These are phyloP conservation scores for Mariannaea elegans DNA, from an alignment of 2,329 filamentous ascomycete species.

Conservation along the genomic window DNA sequence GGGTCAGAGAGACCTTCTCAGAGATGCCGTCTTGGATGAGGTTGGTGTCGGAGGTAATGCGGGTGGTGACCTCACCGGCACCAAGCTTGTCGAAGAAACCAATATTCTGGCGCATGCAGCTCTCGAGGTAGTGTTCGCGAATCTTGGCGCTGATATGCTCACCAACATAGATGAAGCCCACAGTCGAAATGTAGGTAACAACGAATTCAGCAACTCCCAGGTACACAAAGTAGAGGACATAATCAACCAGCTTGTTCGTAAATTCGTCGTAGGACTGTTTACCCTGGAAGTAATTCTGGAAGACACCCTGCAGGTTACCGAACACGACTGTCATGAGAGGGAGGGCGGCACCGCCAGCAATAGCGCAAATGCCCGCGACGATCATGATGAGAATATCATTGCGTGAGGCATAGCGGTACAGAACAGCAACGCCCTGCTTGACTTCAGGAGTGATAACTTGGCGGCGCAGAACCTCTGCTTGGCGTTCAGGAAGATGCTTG, in stretches of 20 bases:
- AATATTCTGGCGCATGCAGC: constrained; percentile 88
- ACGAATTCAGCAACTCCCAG: constrained; percentile 83
- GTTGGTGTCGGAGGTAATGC: constrained; percentile 94
- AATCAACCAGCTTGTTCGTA: constrained; percentile 63
- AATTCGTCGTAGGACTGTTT: constrained; percentile 63
- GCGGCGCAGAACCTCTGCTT: constrained; percentile 72
- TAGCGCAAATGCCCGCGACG: constrained; percentile 70
- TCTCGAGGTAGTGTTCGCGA: constrained; percentile 82
- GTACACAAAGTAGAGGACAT: constrained; percentile 87
- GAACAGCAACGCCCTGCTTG: constrained; percentile 69
- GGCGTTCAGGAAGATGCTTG: constrained; percentile 69
- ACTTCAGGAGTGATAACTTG: constrained; percentile 73
- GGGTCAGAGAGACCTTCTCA: constrained; percentile 83
- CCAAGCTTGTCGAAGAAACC: constrained; percentile 93
- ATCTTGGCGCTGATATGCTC: constrained; percentile 83
- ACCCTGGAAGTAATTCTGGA: constrained; percentile 68
- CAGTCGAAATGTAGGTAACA: constrained; percentile 80
- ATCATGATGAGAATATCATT: constrained; percentile 71
- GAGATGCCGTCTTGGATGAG: constrained; percentile 93
- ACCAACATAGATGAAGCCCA: constrained; percentile 89
- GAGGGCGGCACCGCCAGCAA: constrained; percentile 77
- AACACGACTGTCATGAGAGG: constrained; percentile 87
- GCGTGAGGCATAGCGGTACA: constrained; percentile 76
- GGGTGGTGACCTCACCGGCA: constrained; percentile 91
- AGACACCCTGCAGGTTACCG: constrained; percentile 76